Evolutionary conservation across 768 basidiomycete genomes (phyloP).

Genomic region (Pholiota molesta): DNA sequence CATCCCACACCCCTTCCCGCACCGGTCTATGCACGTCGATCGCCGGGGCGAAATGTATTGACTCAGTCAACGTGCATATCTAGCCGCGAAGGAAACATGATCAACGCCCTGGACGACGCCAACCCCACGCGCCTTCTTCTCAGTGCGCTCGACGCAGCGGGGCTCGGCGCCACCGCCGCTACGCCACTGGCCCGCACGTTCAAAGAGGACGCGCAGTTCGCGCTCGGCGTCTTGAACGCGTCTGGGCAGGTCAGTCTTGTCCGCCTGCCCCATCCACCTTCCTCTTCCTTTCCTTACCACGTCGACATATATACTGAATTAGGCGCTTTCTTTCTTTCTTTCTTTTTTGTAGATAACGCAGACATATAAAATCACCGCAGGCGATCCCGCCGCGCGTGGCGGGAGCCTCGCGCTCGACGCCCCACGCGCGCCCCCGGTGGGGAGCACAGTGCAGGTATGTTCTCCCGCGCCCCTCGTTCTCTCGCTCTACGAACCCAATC

Average conservation of each 20-base stretch:
- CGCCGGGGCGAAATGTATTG: too few relatives aligned
- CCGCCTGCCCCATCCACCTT: too few relatives aligned
- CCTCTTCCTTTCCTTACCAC: background rate
- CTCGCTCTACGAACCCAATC: background rate
- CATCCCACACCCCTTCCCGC: too few relatives aligned
- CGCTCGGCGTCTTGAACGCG: slow-evolving; percentile 46
- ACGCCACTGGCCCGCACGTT: slow-evolving; percentile 24
- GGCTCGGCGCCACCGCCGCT: slow-evolving; percentile 17
- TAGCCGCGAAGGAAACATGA: slow-evolving; percentile 75
- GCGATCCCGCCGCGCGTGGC: slow-evolving; percentile 61
- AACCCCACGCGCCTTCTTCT: slow-evolving; percentile 70
- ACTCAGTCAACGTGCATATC: background rate
- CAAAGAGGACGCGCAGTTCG: slow-evolving; percentile 61
- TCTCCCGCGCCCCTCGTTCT: background rate
- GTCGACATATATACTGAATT: too few relatives aligned
- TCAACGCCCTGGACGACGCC: slow-evolving; percentile 54
- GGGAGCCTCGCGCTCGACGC: slow-evolving; percentile 67
- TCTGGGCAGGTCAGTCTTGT: slow-evolving; percentile 29
- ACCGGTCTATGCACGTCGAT: too few relatives aligned
- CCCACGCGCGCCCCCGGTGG: slow-evolving; percentile 49
- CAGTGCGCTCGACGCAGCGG: slow-evolving; percentile 45
- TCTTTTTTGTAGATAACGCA: slow-evolving; percentile 38
- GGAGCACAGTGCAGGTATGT: slow-evolving; percentile 47
- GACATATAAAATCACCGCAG: slow-evolving; percentile 64
- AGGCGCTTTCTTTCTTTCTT: background rate